Evolutionary conservation across 169 alveolate genomes (phyloP), one percentile per base, ranked within the genome.

Genomic region (Plasmodium vinckei): DNA sequence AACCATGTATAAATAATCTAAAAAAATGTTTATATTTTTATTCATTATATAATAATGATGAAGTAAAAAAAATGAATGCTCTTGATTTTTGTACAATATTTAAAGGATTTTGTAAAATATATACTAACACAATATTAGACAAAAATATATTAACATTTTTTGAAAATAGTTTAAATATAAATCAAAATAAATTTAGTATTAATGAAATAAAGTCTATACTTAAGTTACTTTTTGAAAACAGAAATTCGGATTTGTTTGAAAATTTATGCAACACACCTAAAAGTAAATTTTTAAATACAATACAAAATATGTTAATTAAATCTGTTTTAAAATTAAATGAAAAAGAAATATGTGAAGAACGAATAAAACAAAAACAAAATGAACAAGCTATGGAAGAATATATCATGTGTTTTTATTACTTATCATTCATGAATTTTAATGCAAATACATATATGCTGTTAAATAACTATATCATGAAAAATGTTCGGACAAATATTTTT

Each of bases 381-480:
- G 42, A 33, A 33, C 42, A 33, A 33, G 5, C 6, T 33, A 33
- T 33, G 0, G 42, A 33, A 33, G 7, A 33, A 9, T 53, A 47
- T 44, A 67, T 61, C 27, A 79, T 79, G 89, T 79, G 84, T 27
- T 79, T 79, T 47, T 79, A 79, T 27, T 79, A 79, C 9, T 9
- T 79, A 47, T 79, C 89, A 3, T 79, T 79, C 42, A 54, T 79
- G 56, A 39, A 67, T 9, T 79, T 51, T 44, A 65, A 79, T 47
- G 39, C 33, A 12, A 54, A 65, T 44, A 60, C 64, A 1, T 53
- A 79, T 25, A 19, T 56, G 12, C 15, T 44, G 27, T 15, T 61
- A 27, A 65, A 65, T 47, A 15, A 67, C 6, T 64, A 65, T 17
- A 53, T 79, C 9, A n/a, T 79, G 72, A 49, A 68, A 19, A 57